Evolutionary conservation across 129 eudicot genomes (phyloP).

Genomic region (Lactuca sativa): DNA sequence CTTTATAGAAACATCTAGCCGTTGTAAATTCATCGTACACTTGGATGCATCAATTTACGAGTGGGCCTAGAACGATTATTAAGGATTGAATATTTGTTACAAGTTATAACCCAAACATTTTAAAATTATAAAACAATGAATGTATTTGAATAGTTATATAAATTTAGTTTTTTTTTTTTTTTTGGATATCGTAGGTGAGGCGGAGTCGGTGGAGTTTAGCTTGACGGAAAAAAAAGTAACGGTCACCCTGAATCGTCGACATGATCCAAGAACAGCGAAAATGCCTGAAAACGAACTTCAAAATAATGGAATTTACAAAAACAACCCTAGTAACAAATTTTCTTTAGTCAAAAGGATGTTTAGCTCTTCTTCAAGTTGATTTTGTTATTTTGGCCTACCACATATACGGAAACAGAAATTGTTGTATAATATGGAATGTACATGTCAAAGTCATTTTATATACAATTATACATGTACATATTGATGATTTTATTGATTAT

Average conservation of each 20-base stretch:
- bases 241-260: conserved; percentile 41
- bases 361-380: conserved; percentile 35
- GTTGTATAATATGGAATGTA: conserved; percentile 15
- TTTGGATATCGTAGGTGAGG: conserved; percentile 43
- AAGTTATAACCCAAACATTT: too few relatives aligned
- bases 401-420: not conserved
- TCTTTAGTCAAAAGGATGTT: conserved; percentile 39
- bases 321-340: conserved; percentile 24
- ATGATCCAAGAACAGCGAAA: conserved; percentile 22
- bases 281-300: conserved; percentile 16
- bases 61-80: conserved; percentile 12
- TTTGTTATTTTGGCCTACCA: not conserved
- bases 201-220: conserved; percentile 69
- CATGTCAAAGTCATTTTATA: not conserved
- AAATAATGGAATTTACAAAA: not conserved
- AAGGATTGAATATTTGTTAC: too few relatives aligned
- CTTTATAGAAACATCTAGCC: conserved; percentile 17
- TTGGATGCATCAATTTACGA: not conserved
- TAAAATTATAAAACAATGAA: too few relatives aligned
- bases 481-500: conserved; percentile 14
- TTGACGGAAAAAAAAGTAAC: conserved; percentile 65
- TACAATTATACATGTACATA: not conserved
- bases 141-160: too few relatives aligned
- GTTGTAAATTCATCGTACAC: conserved; percentile 14
- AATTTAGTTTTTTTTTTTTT: not conserved